Conservation (phyloP, 108 stramenopile genomes). For the Mayamaea pseudoterrestris region DNA sequence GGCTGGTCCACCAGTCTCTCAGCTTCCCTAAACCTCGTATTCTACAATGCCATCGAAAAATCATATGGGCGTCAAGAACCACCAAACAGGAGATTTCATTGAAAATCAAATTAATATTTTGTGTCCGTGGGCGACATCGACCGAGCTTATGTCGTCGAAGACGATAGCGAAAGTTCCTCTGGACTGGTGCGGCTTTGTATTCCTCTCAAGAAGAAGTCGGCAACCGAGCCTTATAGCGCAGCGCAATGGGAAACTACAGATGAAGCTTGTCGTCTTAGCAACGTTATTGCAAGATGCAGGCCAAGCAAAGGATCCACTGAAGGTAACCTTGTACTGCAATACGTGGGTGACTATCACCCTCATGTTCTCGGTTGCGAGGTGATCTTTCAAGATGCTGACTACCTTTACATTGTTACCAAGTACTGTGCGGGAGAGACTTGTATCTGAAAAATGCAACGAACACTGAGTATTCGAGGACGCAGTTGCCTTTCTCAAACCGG, state of each 20-base stretch:
- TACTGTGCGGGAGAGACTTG: conserved; percentile 78
- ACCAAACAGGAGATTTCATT: conserved; percentile 27
- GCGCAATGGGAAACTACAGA: conserved; percentile 68
- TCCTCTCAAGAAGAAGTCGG: conserved; percentile 16
- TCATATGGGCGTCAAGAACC: conserved; percentile 38
- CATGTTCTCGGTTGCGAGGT: conserved; percentile 67
- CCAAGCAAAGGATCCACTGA: too few species aligned
- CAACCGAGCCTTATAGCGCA: conserved; percentile 10
- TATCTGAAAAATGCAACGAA: conserved; percentile 20
- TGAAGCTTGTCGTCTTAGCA: too few species aligned
- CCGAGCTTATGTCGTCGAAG: conserved; percentile 24
- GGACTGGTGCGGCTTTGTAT: conserved; percentile 52
- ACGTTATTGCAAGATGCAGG: conserved; percentile 50
- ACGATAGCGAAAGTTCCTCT: conserved; percentile 43
- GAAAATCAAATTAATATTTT: conserved; percentile 25
- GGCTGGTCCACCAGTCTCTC: conserved; percentile 39
- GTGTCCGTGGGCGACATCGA: conserved; percentile 2
- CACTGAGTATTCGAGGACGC: too few species aligned
- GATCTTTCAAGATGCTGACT: conserved; percentile 70
- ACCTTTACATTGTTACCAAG: conserved; percentile 76
- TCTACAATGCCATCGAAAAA: conserved; percentile 20
- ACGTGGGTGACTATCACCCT: conserved; percentile 61
- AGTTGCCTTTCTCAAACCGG: too few species aligned
- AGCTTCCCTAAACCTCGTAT: conserved; percentile 62
- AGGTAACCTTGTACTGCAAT: conserved; percentile 86